Evolutionary conservation across 345 rosid genomes (phyloP).

Genomic region (Brassica juncea): DNA sequence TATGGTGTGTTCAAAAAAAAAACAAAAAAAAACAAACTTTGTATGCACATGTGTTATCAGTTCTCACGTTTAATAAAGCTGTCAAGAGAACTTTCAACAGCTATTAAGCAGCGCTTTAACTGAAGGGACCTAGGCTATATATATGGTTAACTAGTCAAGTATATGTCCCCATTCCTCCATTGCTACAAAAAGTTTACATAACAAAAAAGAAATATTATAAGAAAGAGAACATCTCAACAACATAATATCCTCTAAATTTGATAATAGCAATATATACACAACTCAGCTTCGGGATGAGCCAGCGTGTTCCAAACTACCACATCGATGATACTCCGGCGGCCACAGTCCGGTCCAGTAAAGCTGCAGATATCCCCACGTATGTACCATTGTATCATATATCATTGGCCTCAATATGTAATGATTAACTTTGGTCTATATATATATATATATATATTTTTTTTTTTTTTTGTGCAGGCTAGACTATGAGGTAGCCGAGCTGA

Average conservation of each 20-base stretch:
- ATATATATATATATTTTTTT: neutral
- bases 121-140: constrained; percentile 25
- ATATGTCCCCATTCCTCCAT: constrained; percentile 32
- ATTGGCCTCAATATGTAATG: neutral
- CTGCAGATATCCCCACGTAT: constrained; percentile 59
- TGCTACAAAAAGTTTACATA: constrained; percentile 30
- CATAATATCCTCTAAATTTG: neutral
- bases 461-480: constrained; percentile 49
- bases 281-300: constrained; percentile 54
- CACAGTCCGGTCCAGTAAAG: constrained; percentile 44
- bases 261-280: neutral
- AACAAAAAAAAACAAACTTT: neutral
- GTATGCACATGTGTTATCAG: neutral
- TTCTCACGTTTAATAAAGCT: constrained; percentile 5
- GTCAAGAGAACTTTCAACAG: constrained; percentile 6
- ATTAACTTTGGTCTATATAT: neutral
- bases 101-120: constrained; percentile 17
- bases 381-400: neutral
- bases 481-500: constrained; percentile 87
- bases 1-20: neutral
- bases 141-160: constrained; percentile 27
- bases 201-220: neutral
- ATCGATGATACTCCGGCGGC: constrained; percentile 48
- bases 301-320: constrained; percentile 85
- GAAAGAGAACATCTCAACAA: constrained; percentile 20